Evolutionary conservation across 371 early-diverging fungal genomes (phyloP).

Genomic region (Amoeboaphelidium protococcarum): DNA sequence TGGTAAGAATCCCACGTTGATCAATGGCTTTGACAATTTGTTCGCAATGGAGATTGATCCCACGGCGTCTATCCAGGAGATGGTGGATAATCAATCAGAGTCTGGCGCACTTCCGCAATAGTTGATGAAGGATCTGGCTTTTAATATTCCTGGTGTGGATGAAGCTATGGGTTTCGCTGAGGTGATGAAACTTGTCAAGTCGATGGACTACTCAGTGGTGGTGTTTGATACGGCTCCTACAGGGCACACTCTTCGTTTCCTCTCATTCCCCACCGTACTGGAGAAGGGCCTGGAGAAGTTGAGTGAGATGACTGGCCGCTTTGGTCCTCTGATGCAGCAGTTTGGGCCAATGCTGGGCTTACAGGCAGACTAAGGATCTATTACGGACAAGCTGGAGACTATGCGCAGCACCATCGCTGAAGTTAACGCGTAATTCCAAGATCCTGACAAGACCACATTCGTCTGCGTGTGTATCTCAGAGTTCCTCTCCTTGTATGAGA

Average conservation of each 20-base stretch:
- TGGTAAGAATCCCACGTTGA: slow-evolving; percentile 71
- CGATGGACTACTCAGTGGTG: slow-evolving; percentile 15
- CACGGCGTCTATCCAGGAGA: slow-evolving; percentile 77
- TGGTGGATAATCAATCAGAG: slow-evolving; percentile 37
- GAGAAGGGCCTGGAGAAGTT: slow-evolving; percentile 90
- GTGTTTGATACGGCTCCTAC: slow-evolving; percentile 98
- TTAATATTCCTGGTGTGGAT: slow-evolving; percentile 29
- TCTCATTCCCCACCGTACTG: slow-evolving; percentile 82
- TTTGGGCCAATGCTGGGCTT: slow-evolving; percentile 7
- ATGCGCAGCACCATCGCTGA: slow-evolving; percentile 82
- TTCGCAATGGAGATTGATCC: slow-evolving; percentile 98
- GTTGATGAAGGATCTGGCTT: slow-evolving; percentile 1
- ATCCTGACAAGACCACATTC: slow-evolving; percentile 88
- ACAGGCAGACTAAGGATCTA: not conserved
- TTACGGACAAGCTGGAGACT: slow-evolving; percentile 40
- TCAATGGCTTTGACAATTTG: slow-evolving; percentile 77
- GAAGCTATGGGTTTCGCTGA: slow-evolving; percentile 93
- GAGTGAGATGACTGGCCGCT: slow-evolving; percentile 59
- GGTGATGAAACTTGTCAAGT: slow-evolving; percentile 2
- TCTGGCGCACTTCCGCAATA: not conserved
- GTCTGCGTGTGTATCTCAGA: slow-evolving; percentile 96
- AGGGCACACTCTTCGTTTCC: slow-evolving; percentile 94
- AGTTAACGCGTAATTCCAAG: slow-evolving; percentile 87
- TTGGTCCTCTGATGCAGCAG: slow-evolving; percentile 84
- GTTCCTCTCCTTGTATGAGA: slow-evolving; percentile 94